Evolutionary conservation across 2,329 filamentous ascomycete genomes (phyloP).

Genomic region (Exophiala sideris): DNA sequence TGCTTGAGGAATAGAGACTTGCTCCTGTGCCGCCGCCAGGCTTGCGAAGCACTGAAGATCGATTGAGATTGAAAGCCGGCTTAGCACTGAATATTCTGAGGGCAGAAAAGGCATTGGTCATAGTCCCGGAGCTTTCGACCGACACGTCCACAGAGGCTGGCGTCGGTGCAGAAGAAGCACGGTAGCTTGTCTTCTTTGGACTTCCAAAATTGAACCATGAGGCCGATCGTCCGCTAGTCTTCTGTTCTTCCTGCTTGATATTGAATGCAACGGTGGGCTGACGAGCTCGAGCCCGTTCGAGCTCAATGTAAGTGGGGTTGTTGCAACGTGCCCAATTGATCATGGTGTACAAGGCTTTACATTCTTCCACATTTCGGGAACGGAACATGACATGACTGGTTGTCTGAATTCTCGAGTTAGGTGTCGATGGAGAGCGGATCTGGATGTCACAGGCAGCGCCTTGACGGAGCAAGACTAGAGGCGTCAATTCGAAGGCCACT

Average conservation of each 20-base stretch:
- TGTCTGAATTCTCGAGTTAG: constrained; percentile 65
- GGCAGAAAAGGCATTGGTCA: constrained; percentile 74
- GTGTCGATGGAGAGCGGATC: constrained; percentile 78
- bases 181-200: constrained; percentile 52
- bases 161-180: constrained; percentile 54
- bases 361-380: constrained; percentile 71
- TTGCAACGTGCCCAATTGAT: constrained; percentile 88
- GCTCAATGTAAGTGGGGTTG: constrained; percentile 80
- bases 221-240: constrained; percentile 36
- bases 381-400: constrained; percentile 89
- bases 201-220: constrained; percentile 51
- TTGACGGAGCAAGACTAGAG: constrained; percentile 81
- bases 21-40: constrained; percentile 38
- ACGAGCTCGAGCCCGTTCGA: constrained; percentile 68
- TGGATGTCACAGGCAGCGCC: constrained; percentile 93
- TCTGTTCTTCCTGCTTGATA: constrained; percentile 56
- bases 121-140: constrained; percentile 64
- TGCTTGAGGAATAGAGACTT: constrained; percentile 49
- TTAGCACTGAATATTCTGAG: constrained; percentile 73
- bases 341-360: constrained; percentile 74
- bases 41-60: constrained; percentile 61
- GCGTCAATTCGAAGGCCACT: constrained; percentile 79
- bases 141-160: constrained; percentile 53
- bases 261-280: constrained; percentile 47
- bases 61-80: constrained; percentile 76